Evolutionary conservation across 352 stramenopile genomes (phyloP).

Genomic region (Sclerospora graminicola): DNA sequence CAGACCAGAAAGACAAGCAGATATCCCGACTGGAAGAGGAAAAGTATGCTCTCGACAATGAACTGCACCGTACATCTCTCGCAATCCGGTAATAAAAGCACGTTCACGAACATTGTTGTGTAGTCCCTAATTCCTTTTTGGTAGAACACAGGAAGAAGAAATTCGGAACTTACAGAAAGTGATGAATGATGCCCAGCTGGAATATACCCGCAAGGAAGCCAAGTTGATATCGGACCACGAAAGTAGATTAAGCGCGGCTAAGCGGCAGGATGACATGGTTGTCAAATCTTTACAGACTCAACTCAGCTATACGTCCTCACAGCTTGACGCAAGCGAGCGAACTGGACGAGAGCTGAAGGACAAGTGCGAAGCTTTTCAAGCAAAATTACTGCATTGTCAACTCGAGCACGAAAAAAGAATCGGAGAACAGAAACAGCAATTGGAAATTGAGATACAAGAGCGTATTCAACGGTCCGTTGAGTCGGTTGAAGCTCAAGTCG

Average conservation of each 20-base stretch:
- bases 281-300: conserved; percentile 33
- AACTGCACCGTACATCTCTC: conserved; percentile 35
- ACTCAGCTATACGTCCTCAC: conserved; percentile 21
- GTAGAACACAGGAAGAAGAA: too few relatives aligned
- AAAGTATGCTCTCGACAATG: conserved; percentile 53
- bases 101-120: conserved; percentile 11
- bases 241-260: conserved; percentile 15
- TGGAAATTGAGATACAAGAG: conserved; percentile 14
- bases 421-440: conserved; percentile 38
- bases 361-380: conserved; percentile 36
- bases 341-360: conserved; percentile 24
- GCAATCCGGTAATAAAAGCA: conserved; percentile 29
- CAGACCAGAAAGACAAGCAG: conserved; percentile 44
- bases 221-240: conserved; percentile 28
- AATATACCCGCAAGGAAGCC: conserved; percentile 23
- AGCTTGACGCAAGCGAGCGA: conserved; percentile 29
- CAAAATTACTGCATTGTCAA: conserved; percentile 35
- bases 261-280: conserved; percentile 37
- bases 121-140: too few relatives aligned
- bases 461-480: conserved; percentile 6
- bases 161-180: too few relatives aligned
- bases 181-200: too few relatives aligned
- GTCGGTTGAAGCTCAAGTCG: conserved; percentile 48
- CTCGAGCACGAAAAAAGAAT: conserved; percentile 46
- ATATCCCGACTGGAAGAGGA: conserved; percentile 49